phyloP scores from a whole-genome alignment of 2,329 filamentous ascomycete genomes.

The Thelonectria discophora region DNA sequence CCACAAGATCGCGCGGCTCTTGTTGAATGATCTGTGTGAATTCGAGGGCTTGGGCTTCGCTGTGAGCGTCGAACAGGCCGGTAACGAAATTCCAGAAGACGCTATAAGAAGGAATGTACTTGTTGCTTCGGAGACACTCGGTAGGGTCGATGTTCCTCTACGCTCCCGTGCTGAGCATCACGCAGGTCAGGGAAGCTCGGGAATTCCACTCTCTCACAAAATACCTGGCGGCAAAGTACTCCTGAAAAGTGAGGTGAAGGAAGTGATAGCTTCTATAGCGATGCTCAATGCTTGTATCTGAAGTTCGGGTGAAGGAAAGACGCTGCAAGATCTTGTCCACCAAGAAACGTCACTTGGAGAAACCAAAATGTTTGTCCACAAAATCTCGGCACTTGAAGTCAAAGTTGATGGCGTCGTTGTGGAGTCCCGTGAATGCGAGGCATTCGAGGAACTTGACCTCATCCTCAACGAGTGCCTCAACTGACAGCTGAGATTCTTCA shows the following conservation, averaged over 20 bases:
- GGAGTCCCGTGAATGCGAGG: slow-evolving; percentile 49
- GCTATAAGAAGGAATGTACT: slow-evolving; percentile 51
- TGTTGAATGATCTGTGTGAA: slow-evolving; percentile 47
- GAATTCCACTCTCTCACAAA: slow-evolving; percentile 47
- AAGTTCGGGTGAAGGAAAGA: slow-evolving; percentile 51
- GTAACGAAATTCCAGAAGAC: slow-evolving; percentile 54
- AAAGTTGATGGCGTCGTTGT: slow-evolving; percentile 48
- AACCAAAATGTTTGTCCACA: slow-evolving; percentile 32
- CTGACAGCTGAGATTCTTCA: slow-evolving; percentile 14
- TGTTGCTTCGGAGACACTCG: slow-evolving; percentile 46
- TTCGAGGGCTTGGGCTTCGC: slow-evolving; percentile 7
- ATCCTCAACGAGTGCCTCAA: slow-evolving; percentile 26
- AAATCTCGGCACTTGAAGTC: slow-evolving; percentile 27
- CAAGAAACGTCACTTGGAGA: not conserved
- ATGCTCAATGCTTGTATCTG: slow-evolving; percentile 32
- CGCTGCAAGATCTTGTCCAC: slow-evolving; percentile 30
- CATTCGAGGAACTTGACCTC: slow-evolving; percentile 42
- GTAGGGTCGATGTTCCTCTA: slow-evolving; percentile 14
- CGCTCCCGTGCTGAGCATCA: slow-evolving; percentile 14
- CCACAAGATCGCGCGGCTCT: slow-evolving; percentile 48
- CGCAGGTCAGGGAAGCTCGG: slow-evolving; percentile 25
- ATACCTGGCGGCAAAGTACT: slow-evolving; percentile 53
- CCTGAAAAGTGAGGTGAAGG: slow-evolving; percentile 54
- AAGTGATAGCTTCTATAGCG: slow-evolving; percentile 48
- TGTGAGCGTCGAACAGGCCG: slow-evolving; percentile 46